phyloP scores from a whole-genome alignment of 768 basidiomycete species.

The Suillus hirtellus region DNA sequence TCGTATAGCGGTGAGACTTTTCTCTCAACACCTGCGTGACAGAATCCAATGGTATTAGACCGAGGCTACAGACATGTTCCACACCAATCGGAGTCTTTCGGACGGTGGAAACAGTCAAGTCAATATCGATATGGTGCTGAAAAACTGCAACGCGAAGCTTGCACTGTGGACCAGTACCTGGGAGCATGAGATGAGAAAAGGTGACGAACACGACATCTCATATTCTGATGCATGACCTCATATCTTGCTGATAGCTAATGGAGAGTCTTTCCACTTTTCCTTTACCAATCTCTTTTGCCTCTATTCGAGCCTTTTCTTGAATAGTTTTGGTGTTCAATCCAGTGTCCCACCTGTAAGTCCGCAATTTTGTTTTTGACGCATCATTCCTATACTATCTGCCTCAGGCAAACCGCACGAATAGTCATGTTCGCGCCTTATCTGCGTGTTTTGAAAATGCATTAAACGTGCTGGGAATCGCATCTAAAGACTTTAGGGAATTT shows the following conservation, averaged over 20 bases:
- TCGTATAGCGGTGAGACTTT: slow-evolving; percentile 66
- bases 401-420: slow-evolving; percentile 57
- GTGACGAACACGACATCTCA: slow-evolving; percentile 35
- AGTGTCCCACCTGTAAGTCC: slow-evolving; percentile 54
- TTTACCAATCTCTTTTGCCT: slow-evolving; percentile 76
- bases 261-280: slow-evolving; percentile 73
- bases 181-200: slow-evolving; percentile 71
- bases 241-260: slow-evolving; percentile 49
- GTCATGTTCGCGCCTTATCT: slow-evolving; percentile 67
- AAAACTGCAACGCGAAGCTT: slow-evolving; percentile 71
- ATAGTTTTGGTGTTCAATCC: slow-evolving; percentile 78
- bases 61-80: slow-evolving; percentile 78
- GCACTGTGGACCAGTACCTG: slow-evolving; percentile 73
- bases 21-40: neutral
- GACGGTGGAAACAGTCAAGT: slow-evolving; percentile 57
- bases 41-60: slow-evolving; percentile 37
- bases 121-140: slow-evolving; percentile 71
- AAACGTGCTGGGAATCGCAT: slow-evolving; percentile 68
- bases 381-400: neutral
- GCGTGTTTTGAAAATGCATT: slow-evolving; percentile 76
- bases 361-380: slow-evolving; percentile 6
- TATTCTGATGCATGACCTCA: slow-evolving; percentile 4
- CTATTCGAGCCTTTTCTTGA: slow-evolving; percentile 79
- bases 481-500: slow-evolving; percentile 70
- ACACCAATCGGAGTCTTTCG: slow-evolving; percentile 46